Evolutionary conservation across 768 basidiomycete genomes (phyloP).

Genomic region (Hypsizygus marmoreus): DNA sequence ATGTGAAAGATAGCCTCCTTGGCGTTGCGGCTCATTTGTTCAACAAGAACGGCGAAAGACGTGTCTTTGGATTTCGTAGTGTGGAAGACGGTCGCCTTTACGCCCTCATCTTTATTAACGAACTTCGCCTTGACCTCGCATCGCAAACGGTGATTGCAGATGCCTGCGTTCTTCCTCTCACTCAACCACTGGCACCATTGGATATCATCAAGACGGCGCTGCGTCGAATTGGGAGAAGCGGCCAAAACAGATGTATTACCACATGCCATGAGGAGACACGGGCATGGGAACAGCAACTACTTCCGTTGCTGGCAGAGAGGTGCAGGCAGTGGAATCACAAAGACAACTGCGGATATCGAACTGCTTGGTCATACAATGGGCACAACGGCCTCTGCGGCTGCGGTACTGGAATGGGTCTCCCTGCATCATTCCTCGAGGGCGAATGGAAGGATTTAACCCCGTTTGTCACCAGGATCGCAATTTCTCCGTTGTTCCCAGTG

Average conservation of each 20-base stretch:
- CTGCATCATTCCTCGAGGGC: conserved; percentile 31
- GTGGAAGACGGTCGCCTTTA: conserved; percentile 24
- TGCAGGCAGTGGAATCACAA: conserved; percentile 55
- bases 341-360: conserved; percentile 48
- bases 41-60: background rate
- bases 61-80: conserved; percentile 24
- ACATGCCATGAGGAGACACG: conserved; percentile 34
- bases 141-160: conserved; percentile 55
- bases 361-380: conserved; percentile 32
- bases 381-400: conserved; percentile 52
- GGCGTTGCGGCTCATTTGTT: too few relatives aligned
- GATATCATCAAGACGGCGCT: conserved; percentile 1
- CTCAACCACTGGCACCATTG: conserved; percentile 16
- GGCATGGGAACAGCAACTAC: conserved; percentile 53
- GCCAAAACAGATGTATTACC: conserved; percentile 13
- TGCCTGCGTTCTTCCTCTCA: conserved; percentile 45
- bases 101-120: conserved; percentile 48
- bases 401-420: conserved; percentile 48
- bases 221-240: background rate
- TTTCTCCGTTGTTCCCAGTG: conserved; percentile 55
- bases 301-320: conserved; percentile 53
- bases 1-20: conserved; percentile 14
- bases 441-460: conserved; percentile 43
- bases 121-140: conserved; percentile 47
- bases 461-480: conserved; percentile 49